Base-by-base conservation (phyloP, 345 rosid species). In the Citrus glauca region DNA sequence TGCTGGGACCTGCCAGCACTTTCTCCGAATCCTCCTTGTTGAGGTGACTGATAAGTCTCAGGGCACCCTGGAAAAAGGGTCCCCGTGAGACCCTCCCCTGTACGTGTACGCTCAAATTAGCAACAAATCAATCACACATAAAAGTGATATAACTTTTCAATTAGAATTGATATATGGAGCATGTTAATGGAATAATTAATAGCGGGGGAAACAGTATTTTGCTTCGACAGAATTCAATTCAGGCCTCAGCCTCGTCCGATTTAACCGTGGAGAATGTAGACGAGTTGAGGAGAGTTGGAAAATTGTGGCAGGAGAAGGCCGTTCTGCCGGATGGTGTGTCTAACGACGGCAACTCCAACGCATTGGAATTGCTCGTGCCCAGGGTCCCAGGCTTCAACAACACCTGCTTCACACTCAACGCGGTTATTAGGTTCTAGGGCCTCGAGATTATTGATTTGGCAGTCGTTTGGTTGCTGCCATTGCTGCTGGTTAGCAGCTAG, bases 11-110 rank as follows among this genome's bases (percentile, higher is more conserved):
- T 69, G 1, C 81, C 69, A 50, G 20, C 56, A 28, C 82, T 50
- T 9, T 78, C 67, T 61, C 67, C 73, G 25, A 74, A 80, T 69
- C 73, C 82, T 20, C 77, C 81, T 17, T 63, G 78, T 81, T 81
- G 90, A 17, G 90, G 81, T 20, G 89, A 88, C 73, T 89, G 88
- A 86, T 70, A 89, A 9, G 95, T 92, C 85, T 89, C 97, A 40
- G 95, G 89, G 48, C 93, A 93, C 27, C 93, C 94, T 4, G 97
- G 86, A 61, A 88, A 60, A 71, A 86, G 72, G 35, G 70, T 69
- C 0, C 91, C 90, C 62, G 76, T 62, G 7, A 88, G 56, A 57
- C 97, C 94, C 59, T 48, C 75, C 60, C 93, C 95, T 86, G 78
- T 10, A 14, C 22, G 11, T n/a, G 62, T 57, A 7, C 35, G 16